Evolutionary conservation across 2,329 filamentous ascomycete species (phyloP).

Genomic region (Exophiala dermatitidis): DNA sequence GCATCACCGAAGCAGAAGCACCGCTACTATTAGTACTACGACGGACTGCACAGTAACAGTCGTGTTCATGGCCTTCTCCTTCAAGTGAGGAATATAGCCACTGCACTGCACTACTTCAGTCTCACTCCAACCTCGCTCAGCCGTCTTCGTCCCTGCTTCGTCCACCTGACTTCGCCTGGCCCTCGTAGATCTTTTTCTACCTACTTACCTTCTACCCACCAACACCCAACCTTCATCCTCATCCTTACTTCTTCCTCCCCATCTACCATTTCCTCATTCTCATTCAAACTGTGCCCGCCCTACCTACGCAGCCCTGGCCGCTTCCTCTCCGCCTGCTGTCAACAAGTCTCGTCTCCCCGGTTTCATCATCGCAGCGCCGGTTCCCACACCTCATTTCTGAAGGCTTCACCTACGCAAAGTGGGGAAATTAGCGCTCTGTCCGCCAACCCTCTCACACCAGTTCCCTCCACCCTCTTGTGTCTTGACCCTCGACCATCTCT

Average conservation of each 20-base stretch:
- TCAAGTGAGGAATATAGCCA: not conserved
- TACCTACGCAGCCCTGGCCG: not conserved
- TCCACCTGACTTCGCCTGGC: conserved; percentile 2
- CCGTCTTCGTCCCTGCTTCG: conserved; percentile 5
- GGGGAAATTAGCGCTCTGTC: conserved; percentile 29
- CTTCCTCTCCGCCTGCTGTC: conserved; percentile 9
- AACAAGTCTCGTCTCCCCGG: conserved; percentile 15
- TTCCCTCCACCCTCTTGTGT: conserved; percentile 16
- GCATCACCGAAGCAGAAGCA: no score
- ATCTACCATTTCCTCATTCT: conserved; percentile 1
- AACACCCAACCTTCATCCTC: not conserved
- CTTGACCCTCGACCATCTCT: conserved; percentile 21
- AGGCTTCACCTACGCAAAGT: conserved; percentile 26
- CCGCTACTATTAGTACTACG: no score
- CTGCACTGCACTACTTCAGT: not conserved
- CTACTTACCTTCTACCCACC: not conserved
- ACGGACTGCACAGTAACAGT: not conserved
- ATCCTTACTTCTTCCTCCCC: conserved; percentile 13
- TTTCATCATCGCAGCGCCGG: conserved; percentile 23
- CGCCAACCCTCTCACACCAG: conserved; percentile 21
- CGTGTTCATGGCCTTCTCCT: not conserved
- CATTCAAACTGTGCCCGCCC: conserved; percentile 4
- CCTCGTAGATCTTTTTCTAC: not conserved
- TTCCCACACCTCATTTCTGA: conserved; percentile 26
- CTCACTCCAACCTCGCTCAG: not conserved